Conservation (phyloP, 805 yeast species). For the Alloascoidea africana region DNA sequence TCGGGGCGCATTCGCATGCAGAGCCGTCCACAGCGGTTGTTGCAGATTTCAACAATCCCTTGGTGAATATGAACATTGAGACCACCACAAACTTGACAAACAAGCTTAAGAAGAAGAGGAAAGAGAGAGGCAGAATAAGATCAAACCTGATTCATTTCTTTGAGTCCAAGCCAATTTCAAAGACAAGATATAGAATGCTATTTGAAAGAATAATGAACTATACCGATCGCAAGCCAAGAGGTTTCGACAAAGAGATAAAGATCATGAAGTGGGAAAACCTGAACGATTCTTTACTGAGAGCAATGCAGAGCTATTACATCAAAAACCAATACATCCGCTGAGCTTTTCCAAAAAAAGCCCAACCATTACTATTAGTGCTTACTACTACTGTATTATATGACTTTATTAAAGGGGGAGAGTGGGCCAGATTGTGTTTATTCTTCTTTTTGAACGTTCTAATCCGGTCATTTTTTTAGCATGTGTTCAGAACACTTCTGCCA, state of each 20-base stretch:
- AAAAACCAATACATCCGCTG: too few species aligned
- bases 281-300: conserved; percentile 44
- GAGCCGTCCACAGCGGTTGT: background rate
- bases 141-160: conserved; percentile 54
- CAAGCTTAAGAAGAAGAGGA: background rate
- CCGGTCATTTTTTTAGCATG: too few species aligned
- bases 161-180: conserved; percentile 42
- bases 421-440: too few species aligned
- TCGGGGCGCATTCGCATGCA: conserved; percentile 27
- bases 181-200: conserved; percentile 18
- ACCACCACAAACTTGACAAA: background rate
- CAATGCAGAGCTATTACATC: conserved; percentile 51
- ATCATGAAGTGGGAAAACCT: conserved; percentile 46
- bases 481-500: too few species aligned
- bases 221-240: conserved; percentile 46
- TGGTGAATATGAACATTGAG: conserved; percentile 1
- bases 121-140: conserved; percentile 52
- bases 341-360: too few species aligned
- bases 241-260: conserved; percentile 54
- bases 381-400: too few species aligned
- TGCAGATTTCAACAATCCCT: background rate
- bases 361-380: too few species aligned
- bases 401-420: too few species aligned
- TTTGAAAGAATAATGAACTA: conserved; percentile 55
- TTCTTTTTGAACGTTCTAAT: too few species aligned